phyloP scores from a whole-genome alignment of 306 rosid species.

The Cucurbita ficifolia region DNA sequence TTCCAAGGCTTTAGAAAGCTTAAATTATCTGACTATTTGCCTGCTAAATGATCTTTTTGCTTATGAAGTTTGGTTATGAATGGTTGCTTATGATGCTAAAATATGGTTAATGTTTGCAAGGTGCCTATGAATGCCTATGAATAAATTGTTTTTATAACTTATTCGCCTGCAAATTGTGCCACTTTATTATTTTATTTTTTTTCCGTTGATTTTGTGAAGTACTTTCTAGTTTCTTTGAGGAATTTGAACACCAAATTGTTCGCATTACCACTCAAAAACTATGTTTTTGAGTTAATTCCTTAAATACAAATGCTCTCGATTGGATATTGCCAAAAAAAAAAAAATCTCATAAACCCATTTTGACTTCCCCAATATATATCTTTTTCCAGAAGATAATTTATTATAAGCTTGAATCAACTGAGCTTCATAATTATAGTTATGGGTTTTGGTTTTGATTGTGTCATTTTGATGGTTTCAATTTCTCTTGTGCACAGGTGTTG shows the following conservation, averaged over 20 bases:
- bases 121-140: neutral
- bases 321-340: neutral
- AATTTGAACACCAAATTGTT: neutral
- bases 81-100: neutral
- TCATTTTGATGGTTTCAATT: conserved; percentile 71
- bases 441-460: conserved; percentile 33
- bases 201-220: neutral
- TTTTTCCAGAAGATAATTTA: neutral
- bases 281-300: neutral
- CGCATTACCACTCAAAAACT: neutral
- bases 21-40: neutral
- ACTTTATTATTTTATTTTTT: neutral
- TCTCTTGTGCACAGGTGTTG: conserved; percentile 62
- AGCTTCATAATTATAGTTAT: neutral
- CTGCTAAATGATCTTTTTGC: neutral
- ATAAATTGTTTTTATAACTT: neutral
- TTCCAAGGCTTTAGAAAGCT: neutral
- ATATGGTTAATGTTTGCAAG: neutral
- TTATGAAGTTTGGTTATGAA: neutral
- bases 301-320: neutral
- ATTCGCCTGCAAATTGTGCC: neutral
- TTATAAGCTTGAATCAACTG: neutral
- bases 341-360: neutral
- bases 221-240: neutral
- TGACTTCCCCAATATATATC: neutral